Evolutionary conservation across 345 rosid species (phyloP), one percentile per base, ranked within the genome.

Genomic region (Dipteronia dyeriana): DNA sequence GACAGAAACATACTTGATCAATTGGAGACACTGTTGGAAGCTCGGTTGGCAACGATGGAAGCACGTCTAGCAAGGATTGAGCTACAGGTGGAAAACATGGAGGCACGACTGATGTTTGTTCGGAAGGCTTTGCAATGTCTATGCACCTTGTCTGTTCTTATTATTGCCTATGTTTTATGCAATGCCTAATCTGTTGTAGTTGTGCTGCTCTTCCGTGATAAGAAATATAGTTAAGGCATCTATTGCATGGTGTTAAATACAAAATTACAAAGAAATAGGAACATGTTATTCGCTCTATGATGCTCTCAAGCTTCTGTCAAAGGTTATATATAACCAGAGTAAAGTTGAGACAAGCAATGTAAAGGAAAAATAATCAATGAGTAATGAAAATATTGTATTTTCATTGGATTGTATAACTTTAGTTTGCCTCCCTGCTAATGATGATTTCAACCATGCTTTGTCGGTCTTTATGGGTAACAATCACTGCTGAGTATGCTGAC

Each of bases 11-110:
- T 2, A 45, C 13, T 10, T 45, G 14, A 9, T 45, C 11, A 41
- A 9, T 9, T 41, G 45, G 49, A 45, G 49, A 10, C 45, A 1
- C 66, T 65, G 62, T 77, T 77, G 84, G 79, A 67, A 62, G 61
- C 71, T 13, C 71, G 54, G 65, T 65, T 82, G 19, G 81, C 83
- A 1, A 29, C 57, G 75, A 53, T 85, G 73, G 84, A 73, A 73
- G 67, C 71, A 5, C 76, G 70, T 31, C 31, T 80, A 25, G 79
- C 78, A 60, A 80, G 79, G 77, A 56, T 82, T 16, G 83, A 76
- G 78, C 67, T 60, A 63, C 68, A 68, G 14, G 49, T 79, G 17
- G 72, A 68, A 47, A 67, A 74, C 43, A 81, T 83, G 0, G 81
- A 81, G 72, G 75, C 72, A 7, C 75, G 71, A 73, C 72, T 80